A percentile compares a stretch with the other conserved stretches of the same genome.
Conservation (phyloP, 1,284 basidiomycete species). For the Phellinidium pouzarii region DNA sequence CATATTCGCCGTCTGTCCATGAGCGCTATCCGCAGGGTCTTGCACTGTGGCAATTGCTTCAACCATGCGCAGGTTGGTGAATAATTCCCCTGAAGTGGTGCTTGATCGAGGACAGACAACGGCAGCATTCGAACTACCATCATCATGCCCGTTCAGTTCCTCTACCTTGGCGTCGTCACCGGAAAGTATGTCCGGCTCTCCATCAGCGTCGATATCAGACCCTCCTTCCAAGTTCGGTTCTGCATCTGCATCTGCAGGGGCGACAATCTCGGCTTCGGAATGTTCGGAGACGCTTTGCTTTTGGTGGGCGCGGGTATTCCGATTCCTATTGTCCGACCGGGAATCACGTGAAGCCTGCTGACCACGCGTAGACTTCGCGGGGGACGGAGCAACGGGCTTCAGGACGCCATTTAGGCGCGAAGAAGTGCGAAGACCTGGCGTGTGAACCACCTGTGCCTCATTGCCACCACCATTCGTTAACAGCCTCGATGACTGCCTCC, state of each 20-base stretch:
- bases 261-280: slow-evolving; percentile 11
- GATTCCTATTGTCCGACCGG: background rate
- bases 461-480: slow-evolving; percentile 10
- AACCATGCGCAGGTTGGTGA: background rate
- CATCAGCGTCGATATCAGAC: slow-evolving; percentile 33
- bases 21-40: background rate
- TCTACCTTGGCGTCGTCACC: background rate
- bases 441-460: background rate
- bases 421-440: background rate
- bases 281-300: background rate
- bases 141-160: background rate
- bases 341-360: background rate
- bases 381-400: background rate
- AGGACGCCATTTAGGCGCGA: slow-evolving; percentile 9
- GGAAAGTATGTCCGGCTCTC: slow-evolving; percentile 29
- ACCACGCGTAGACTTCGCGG: slow-evolving; percentile 2
- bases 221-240: slow-evolving; percentile 36
- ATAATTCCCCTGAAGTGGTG: background rate
- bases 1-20: background rate
- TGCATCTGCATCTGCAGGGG: slow-evolving; percentile 12
- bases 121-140: background rate
- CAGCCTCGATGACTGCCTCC: slow-evolving; percentile 13
- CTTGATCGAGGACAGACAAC: background rate
- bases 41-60: background rate
- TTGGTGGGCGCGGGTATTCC: background rate